These are phyloP conservation scores for Bondarzewia mesenterica DNA, from an alignment of 1,284 basidiomycete genomes.

Conservation along the genomic window DNA sequence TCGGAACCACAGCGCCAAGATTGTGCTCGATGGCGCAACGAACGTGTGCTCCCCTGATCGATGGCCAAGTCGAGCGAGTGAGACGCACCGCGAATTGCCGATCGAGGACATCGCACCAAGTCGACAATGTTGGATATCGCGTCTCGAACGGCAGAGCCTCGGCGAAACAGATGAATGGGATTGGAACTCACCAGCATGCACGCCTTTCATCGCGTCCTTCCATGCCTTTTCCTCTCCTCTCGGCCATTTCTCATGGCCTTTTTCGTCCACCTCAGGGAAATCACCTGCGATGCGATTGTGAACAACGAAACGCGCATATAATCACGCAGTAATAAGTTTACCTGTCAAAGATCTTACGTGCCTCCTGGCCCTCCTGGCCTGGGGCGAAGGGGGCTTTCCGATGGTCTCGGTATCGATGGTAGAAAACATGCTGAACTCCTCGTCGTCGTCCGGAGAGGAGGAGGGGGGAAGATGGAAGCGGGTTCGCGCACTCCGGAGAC, in stretches of 20 bases:
- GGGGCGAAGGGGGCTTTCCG: slow-evolving; percentile 35
- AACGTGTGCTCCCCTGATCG: no score
- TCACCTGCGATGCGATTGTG: slow-evolving; percentile 41
- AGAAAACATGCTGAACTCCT: slow-evolving; percentile 37
- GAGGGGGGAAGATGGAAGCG: neutral
- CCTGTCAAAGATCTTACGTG: slow-evolving; percentile 73
- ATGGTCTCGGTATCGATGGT: slow-evolving; percentile 59
- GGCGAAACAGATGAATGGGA: neutral
- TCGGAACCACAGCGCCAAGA: no score
- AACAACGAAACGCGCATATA: no score
- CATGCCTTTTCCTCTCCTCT: slow-evolving; percentile 75
- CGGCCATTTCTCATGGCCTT: slow-evolving; percentile 80
- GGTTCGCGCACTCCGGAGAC: no score
- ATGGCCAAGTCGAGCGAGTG: no score
- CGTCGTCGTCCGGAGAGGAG: neutral
- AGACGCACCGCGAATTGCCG: no score
- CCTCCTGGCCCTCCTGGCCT: slow-evolving; percentile 36
- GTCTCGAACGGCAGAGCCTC: neutral
- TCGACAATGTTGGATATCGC: slow-evolving; percentile 4
- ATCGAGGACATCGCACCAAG: no score
- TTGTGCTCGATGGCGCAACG: no score
- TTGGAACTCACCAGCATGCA: slow-evolving; percentile 44
- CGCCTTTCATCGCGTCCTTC: slow-evolving; percentile 57
- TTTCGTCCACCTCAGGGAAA: slow-evolving; percentile 62
- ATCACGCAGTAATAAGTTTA: no score